These are phyloP conservation scores for Diaporthe nobilis DNA, from an alignment of 2,329 filamentous ascomycete species.

Conservation along the genomic window DNA sequence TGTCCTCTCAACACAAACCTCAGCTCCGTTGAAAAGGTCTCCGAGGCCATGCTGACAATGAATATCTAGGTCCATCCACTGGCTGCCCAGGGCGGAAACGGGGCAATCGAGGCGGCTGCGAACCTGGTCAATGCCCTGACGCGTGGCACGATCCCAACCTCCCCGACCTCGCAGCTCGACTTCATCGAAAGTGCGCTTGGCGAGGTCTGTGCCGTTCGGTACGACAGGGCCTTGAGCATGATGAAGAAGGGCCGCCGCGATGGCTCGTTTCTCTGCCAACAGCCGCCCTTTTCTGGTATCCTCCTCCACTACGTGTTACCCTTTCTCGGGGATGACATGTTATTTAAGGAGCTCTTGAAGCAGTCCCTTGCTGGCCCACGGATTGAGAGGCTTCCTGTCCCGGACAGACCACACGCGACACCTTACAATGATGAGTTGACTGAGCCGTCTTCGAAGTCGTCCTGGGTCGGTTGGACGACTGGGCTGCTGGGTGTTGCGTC, in stretches of 20 bases:
- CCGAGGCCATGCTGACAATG: background rate
- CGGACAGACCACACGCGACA: background rate
- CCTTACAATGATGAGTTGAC: background rate
- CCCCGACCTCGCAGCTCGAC: background rate
- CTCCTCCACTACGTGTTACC: background rate
- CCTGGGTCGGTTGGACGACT: background rate
- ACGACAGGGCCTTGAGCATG: background rate
- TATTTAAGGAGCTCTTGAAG: background rate
- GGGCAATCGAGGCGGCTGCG: background rate
- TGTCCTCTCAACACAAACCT: background rate
- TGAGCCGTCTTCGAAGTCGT: background rate
- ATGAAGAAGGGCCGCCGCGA: background rate
- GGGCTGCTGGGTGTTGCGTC: background rate
- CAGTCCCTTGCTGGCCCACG: background rate
- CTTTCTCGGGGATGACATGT: background rate
- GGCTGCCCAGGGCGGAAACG: background rate
- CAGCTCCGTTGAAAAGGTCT: background rate
- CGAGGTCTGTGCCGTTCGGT: background rate
- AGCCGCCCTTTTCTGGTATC: background rate
- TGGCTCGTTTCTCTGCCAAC: background rate
- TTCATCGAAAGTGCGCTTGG: background rate
- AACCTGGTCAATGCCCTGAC: background rate
- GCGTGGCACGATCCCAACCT: background rate
- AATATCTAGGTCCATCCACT: background rate
- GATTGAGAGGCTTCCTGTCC: background rate